Evolutionary conservation across 257 asterid species (phyloP), one percentile per base, ranked within the genome.

Genomic region (Lantana camara): DNA sequence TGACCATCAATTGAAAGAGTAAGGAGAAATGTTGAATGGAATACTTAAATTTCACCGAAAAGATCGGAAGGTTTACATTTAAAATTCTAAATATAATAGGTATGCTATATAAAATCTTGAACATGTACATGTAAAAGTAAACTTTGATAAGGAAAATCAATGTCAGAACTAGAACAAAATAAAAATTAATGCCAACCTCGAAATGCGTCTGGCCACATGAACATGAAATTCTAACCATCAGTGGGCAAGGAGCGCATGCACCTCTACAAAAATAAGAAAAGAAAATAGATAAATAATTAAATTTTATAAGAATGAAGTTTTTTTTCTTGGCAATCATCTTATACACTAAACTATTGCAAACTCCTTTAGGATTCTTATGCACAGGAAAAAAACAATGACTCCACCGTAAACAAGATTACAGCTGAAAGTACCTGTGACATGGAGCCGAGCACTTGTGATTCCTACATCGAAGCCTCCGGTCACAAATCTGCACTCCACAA

Each of bases 361-460:
- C 15, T 57, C 63, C 35, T 68, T 60, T 51, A 59, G 29, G 22
- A 40, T 48, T 48, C 40, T 35, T 35, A 35, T 35, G 40, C 40
- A 35, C 7, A 7, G 11, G 7, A 35, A 35, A 35, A 35, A 10
- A 35, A 35, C 21, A 15, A 49, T 9, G 29, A n/a, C 37, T 45
- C 38, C 66, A 19, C 20, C 47, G 21, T 17, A 57, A 65, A 71
- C 24, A 5, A 35, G n/a, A 63, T 44, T 38, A 61, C 63, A 70
- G 32, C 5, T 30, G 40, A 53, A 55, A 30, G 70, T 77, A 89
- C 98, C 97, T 85, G 64, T 89, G 98, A 74, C 98, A 92, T 57
- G 98, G 98, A 63, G 98, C 81, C 27, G 94, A 95, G 74, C 98
- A 92, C 85, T 92, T 92, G 76, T 92, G 98, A 71, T 89, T 92